Evolutionary conservation across 768 basidiomycete species (phyloP).

Genomic region (Trametes cinnabarina): DNA sequence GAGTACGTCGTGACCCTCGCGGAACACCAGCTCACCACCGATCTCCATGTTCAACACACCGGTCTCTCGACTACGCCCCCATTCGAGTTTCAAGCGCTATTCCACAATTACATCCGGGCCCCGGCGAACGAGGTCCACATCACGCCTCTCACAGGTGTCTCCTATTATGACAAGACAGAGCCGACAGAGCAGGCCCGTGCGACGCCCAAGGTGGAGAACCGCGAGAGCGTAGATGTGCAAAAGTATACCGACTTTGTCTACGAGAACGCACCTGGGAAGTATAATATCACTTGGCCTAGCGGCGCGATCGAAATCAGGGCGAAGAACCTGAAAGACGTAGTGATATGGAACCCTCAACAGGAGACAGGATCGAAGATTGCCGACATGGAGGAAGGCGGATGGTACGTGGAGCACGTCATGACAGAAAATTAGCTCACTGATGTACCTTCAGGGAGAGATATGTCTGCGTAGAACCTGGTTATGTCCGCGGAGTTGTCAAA

Average conservation of each 20-base stretch:
- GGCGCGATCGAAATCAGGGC: conserved; percentile 54
- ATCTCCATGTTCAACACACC: conserved; percentile 78
- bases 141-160: conserved; percentile 58
- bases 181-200: conserved; percentile 47
- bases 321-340: conserved; percentile 69
- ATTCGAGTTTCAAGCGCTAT: conserved; percentile 87
- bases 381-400: conserved; percentile 90
- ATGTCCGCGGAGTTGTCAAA: conserved; percentile 68
- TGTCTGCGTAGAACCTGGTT: conserved; percentile 91
- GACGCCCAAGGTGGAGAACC: conserved; percentile 53
- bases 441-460: conserved; percentile 61
- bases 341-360: conserved; percentile 92
- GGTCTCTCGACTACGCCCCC: conserved; percentile 43
- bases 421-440: not conserved
- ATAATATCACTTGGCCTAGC: conserved; percentile 58
- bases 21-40: conserved; percentile 70
- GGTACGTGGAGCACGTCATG: conserved; percentile 42
- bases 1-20: conserved; percentile 79
- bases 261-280: conserved; percentile 55
- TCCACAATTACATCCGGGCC: conserved; percentile 86
- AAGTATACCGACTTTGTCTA: conserved; percentile 76
- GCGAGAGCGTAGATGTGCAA: conserved; percentile 65
- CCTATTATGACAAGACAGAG: conserved; percentile 83
- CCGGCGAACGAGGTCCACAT: conserved; percentile 60
- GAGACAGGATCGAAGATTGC: conserved; percentile 67